phyloP scores from a whole-genome alignment of 2,329 filamentous ascomycete species.

The Passalora sequoiae region DNA sequence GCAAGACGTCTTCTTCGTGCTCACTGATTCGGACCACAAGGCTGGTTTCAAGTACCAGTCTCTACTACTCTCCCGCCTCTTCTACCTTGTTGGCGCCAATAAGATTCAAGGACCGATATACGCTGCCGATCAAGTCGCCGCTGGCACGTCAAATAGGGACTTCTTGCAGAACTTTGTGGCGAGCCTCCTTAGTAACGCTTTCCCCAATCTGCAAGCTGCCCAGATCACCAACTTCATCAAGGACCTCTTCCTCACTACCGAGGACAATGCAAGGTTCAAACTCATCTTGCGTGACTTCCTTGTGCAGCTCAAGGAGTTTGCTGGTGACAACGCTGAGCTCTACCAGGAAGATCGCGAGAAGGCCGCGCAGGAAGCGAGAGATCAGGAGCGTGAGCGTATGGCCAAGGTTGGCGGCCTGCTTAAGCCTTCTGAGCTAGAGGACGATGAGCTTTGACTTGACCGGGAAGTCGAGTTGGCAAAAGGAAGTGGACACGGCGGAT shows the following conservation, averaged over 20 bases:
- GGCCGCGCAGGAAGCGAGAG: constrained; percentile 76
- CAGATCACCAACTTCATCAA: constrained; percentile 91
- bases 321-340: constrained; percentile 89
- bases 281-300: constrained; percentile 93
- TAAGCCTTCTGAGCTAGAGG: constrained; percentile 93
- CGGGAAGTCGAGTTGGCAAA: constrained; percentile 34
- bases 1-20: constrained; percentile 96
- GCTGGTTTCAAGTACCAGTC: constrained; percentile 98
- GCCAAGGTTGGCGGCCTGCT: constrained; percentile 93
- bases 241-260: constrained; percentile 80
- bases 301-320: constrained; percentile 94
- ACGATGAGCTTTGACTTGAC: constrained; percentile 76
- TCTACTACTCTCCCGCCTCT: constrained; percentile 87
- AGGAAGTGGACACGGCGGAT: constrained; percentile 4
- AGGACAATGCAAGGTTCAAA: constrained; percentile 90
- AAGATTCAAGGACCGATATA: constrained; percentile 95
- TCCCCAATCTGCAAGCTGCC: constrained; percentile 74
- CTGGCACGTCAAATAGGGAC: constrained; percentile 81
- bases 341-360: constrained; percentile 94
- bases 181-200: constrained; percentile 78
- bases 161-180: constrained; percentile 86
- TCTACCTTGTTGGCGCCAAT: constrained; percentile 84
- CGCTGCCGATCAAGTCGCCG: constrained; percentile 70
- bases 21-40: constrained; percentile 97
- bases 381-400: constrained; percentile 82